Base-by-base conservation (phyloP, 1,284 basidiomycete genomes). In the Cutaneotrichosporon sp. region DNA sequence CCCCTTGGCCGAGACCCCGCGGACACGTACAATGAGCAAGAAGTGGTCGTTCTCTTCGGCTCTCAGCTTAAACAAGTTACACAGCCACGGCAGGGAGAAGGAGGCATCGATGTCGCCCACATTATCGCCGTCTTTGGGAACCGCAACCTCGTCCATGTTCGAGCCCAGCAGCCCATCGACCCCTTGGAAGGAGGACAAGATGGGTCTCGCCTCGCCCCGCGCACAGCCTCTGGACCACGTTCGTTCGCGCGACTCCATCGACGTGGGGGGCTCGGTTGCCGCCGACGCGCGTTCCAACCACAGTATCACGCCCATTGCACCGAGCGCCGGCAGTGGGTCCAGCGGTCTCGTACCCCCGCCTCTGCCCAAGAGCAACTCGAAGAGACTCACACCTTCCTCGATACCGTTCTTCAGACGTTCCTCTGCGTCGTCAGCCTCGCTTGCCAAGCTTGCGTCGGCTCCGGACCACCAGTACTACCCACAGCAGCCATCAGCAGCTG, bases 41-140 rank as follows among this genome's bases (percentile, higher is more conserved):
- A 97, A 97, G 80, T 97, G 94, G 94, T 95, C 92, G 71, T 92
- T 97, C 79, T 91, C 91, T 7, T 90, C 86, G 62, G 91, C 91
- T 7, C 82, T 97, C n/a, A 93, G 89, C 69, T 85, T 92, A 69
- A 91, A 87, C 74, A 80, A 91, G 24, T 57, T 70, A 10, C 51
- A 53, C 16, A 34, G 51, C 16, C 63, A 63, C 38, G 63, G 71
- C 50, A 70, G 75, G 54, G 73, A 77, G 27, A 62, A 54, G 55
- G 62, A 64, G 45, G 20, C 27, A 8, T 38, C 57, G 25, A 24
- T 13, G 11, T 58, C 56, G 13, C 29, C 49, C 49, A 31, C 49
- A 2, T 34, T 51, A 36, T 45, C 54, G 13, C 54, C 54, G 25
- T 31, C 54, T 16, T 9, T 25, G n/a, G n/a, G 18, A 38, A 27